Conservation (phyloP, 23 red algal genomes). For the Cyanidioschyzon merolae region DNA sequence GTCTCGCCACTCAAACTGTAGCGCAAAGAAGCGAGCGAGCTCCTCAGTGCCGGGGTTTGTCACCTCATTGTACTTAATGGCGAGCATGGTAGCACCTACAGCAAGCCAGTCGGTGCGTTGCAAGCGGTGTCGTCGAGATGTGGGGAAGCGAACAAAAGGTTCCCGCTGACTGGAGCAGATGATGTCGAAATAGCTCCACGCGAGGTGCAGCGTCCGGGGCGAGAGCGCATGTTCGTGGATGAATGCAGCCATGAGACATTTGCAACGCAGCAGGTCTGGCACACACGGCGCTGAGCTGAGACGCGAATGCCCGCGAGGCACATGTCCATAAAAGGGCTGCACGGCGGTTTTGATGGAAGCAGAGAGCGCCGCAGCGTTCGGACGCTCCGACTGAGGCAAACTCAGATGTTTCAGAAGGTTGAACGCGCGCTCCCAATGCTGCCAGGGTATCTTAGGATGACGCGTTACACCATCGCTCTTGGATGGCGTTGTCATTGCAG, state of each 20-base stretch:
- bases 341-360: not conserved
- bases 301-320: not conserved
- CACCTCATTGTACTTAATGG: conserved; percentile 5
- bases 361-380: not conserved
- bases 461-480: not conserved
- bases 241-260: not conserved
- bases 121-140: not conserved
- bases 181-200: not conserved
- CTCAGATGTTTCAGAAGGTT: not conserved
- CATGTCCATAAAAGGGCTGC: not conserved
- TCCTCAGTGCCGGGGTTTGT: not conserved
- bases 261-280: not conserved
- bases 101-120: not conserved
- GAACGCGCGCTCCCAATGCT: not conserved
- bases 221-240: not conserved
- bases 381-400: not conserved
- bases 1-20: not conserved
- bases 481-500: not conserved
- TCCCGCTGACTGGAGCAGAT: not conserved
- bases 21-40: not conserved
- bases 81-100: not conserved
- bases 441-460: not conserved
- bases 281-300: not conserved
- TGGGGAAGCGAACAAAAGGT: not conserved
- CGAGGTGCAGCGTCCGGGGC: not conserved